Evolutionary conservation across 1,139 yeast species (phyloP).

Genomic region (Wickerhamomyces sp.): DNA sequence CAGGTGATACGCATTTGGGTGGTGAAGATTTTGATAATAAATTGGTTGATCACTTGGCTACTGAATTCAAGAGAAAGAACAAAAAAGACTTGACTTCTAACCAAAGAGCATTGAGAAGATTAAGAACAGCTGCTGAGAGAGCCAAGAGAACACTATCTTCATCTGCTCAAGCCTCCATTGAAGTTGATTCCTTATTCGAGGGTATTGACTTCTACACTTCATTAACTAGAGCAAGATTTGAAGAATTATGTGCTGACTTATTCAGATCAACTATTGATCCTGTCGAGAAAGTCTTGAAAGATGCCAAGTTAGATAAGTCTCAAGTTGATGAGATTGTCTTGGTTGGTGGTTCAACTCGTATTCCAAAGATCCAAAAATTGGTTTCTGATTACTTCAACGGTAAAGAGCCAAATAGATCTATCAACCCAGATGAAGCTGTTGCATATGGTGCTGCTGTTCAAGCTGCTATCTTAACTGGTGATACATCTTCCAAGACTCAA

Average conservation of each 20-base stretch:
- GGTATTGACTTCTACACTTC: slow-evolving; percentile 80
- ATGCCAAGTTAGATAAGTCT: slow-evolving; percentile 71
- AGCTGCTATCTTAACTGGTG: slow-evolving; percentile 91
- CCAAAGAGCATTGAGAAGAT: slow-evolving; percentile 80
- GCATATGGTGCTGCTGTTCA: slow-evolving; percentile 78
- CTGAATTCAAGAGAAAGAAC: slow-evolving; percentile 79
- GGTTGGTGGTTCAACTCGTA: slow-evolving; percentile 92
- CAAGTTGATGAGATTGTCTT: slow-evolving; percentile 79
- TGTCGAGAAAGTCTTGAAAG: slow-evolving; percentile 78
- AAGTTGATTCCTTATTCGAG: slow-evolving; percentile 74
- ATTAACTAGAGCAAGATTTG: slow-evolving; percentile 86
- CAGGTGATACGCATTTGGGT: slow-evolving; percentile 98
- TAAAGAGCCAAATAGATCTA: slow-evolving; percentile 81
- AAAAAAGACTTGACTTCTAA: slow-evolving; percentile 66
- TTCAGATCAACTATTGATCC: slow-evolving; percentile 82
- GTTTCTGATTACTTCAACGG: slow-evolving; percentile 85
- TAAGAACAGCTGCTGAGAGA: slow-evolving; percentile 87
- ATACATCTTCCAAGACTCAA: slow-evolving; percentile 73
- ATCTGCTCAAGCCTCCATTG: slow-evolving; percentile 78
- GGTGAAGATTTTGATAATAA: slow-evolving; percentile 91
- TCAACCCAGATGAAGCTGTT: slow-evolving; percentile 75
- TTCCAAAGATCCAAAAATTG: slow-evolving; percentile 85
- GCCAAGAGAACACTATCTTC: slow-evolving; percentile 86
- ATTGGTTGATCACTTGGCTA: slow-evolving; percentile 68
- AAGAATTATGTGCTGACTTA: slow-evolving; percentile 76